phyloP scores from a whole-genome alignment of 1,139 yeast species.

The Suhomyces taliae region DNA sequence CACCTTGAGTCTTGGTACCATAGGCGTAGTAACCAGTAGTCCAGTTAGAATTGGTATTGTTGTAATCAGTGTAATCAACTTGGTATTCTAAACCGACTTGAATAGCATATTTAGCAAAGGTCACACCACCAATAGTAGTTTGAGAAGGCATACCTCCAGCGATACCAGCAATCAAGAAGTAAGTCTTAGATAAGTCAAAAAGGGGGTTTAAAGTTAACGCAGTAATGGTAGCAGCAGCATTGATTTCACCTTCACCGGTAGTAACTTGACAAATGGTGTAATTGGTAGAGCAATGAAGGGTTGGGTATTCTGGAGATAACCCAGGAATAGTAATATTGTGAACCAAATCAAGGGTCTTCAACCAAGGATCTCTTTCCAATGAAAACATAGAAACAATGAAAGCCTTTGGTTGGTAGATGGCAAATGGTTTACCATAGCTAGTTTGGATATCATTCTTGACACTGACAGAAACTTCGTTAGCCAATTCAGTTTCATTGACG shows the following conservation, averaged over 20 bases:
- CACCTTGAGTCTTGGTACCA: constrained; percentile 51
- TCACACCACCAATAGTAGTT: constrained; percentile 54
- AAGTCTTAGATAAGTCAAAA: constrained; percentile 59
- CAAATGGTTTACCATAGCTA: constrained; percentile 34
- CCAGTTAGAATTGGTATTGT: constrained; percentile 55
- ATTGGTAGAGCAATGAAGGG: constrained; percentile 54
- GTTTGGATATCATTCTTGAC: constrained; percentile 23
- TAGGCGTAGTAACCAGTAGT: constrained; percentile 59
- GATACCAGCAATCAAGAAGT: constrained; percentile 65
- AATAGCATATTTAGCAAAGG: constrained; percentile 62
- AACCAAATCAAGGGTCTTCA: constrained; percentile 44
- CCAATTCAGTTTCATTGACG: constrained; percentile 20
- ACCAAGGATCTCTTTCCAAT: constrained; percentile 57
- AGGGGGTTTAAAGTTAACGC: constrained; percentile 55
- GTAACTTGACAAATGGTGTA: constrained; percentile 60
- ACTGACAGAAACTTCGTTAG: constrained; percentile 12
- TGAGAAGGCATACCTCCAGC: constrained; percentile 61
- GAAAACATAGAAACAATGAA: constrained; percentile 58
- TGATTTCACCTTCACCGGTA: constrained; percentile 70
- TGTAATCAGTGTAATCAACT: constrained; percentile 46
- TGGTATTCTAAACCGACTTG: constrained; percentile 65
- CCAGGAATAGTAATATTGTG: constrained; percentile 54
- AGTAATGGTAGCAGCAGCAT: constrained; percentile 61
- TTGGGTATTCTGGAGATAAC: constrained; percentile 59
- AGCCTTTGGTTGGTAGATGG: constrained; percentile 53